Evolutionary conservation across 2,329 filamentous ascomycete species (phyloP), one percentile per base, ranked within the genome.

Genomic region (Trichoderma simmonsii): DNA sequence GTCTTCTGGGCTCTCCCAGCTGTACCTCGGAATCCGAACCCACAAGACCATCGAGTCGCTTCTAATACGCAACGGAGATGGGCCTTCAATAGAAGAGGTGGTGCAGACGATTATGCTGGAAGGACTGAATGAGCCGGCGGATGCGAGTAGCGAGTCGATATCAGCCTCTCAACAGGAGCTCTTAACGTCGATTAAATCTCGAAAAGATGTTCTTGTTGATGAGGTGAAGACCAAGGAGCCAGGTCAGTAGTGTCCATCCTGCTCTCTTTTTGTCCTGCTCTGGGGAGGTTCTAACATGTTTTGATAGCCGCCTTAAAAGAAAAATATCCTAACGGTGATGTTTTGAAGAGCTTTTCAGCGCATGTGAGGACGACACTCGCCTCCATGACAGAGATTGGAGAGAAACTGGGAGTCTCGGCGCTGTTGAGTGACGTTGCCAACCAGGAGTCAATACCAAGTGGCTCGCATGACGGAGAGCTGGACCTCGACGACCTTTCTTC

Each of bases 71-170:
- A 82, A 85, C 1, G 87, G 86, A 70, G 86, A 84, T 18, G 56
- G 28, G 18, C 48, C 57, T 14, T 62, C 30, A 61, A 54, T 61
- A 54, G 80, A 88, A 66, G 76, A 77, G 18, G 81, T 84, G 15
- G 78, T 91, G 18, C 85, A 86, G 12, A 86, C 89, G 68, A 84
- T 88, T 3, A 84, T 93, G 43, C 83, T 86, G 7, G 82, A 85
- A 9, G 83, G 91, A 5, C 80, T 92, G 3, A 85, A 91, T 30
- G 82, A 78, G 12, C 76, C 76, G 24, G 76, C 81, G 39, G 79
- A 80, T 63, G 78, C 77, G 3, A 77, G 77, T 18, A 73, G 76
- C 26, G 78, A 80, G 67, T 73, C 81, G 21, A 81, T 77, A 73
- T 74, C 81, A 74, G 48, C 56, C 24, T 77, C 81, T 30, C 81